These are phyloP conservation scores for Serendipita sp. DNA, from an alignment of 768 basidiomycete genomes.

Conservation along the genomic window DNA sequence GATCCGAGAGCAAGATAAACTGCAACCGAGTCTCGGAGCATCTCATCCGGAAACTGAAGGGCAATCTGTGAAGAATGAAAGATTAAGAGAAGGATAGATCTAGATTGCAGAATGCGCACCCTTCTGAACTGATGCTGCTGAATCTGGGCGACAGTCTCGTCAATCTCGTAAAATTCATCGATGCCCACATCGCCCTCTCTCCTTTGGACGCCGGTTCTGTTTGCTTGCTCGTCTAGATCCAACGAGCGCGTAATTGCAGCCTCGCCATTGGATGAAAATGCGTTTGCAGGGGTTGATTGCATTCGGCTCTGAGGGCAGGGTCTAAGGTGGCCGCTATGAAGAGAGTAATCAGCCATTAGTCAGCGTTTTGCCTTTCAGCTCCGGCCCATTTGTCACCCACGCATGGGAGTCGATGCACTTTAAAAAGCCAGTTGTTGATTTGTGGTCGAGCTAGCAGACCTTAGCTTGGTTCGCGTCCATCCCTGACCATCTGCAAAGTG, in stretches of 20 bases:
- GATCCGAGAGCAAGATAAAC: slow-evolving; percentile 53
- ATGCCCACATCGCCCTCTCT: slow-evolving; percentile 21
- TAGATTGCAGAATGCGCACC: slow-evolving; percentile 27
- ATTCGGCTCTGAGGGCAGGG: neutral
- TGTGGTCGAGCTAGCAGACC: too few species aligned
- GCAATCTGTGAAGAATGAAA: slow-evolving; percentile 39
- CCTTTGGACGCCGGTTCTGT: slow-evolving; percentile 19
- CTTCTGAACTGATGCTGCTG: slow-evolving; percentile 48
- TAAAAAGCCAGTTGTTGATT: too few species aligned
- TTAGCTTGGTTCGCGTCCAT: too few species aligned
- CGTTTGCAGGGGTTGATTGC: neutral
- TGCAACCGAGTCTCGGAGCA: slow-evolving; percentile 71
- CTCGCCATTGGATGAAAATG: slow-evolving; percentile 44
- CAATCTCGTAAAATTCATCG: slow-evolving; percentile 59
- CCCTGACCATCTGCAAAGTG: too few species aligned
- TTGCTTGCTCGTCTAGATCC: slow-evolving; percentile 29
- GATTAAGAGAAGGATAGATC: neutral
- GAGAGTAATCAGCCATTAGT: too few species aligned
- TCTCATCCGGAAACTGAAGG: slow-evolving; percentile 91
- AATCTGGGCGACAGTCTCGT: slow-evolving; percentile 47
- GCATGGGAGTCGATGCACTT: too few species aligned
- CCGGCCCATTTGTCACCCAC: too few species aligned
- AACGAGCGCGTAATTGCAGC: slow-evolving; percentile 47
- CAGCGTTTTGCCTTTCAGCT: too few species aligned
- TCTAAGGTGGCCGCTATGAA: too few species aligned